Base-by-base conservation (phyloP, 2,329 filamentous ascomycete genomes). In the Furcasterigmium sp. region DNA sequence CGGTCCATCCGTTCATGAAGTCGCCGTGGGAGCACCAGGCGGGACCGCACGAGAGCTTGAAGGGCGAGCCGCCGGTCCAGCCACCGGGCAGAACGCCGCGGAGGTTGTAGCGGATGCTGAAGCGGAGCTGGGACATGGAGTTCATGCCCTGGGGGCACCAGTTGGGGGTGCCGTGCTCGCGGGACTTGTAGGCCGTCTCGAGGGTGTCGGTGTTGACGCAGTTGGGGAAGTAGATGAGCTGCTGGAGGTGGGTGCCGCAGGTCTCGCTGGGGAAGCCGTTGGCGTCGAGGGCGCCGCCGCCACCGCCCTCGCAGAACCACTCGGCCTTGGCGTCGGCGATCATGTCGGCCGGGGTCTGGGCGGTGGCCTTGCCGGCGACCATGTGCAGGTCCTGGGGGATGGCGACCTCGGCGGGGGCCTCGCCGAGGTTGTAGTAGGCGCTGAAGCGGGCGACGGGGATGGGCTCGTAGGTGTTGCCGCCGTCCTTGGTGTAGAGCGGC, bases 241-340 rank as follows among this genome's bases (percentile, higher is more conserved):
- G 80, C 75, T 48, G 76, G 67, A 39, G 73, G 52, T 56, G 60
- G 48, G 40, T 76, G 73, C 51, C 75, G 9, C 82, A 85, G 1
- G 83, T 84, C 41, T 80, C 80, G 47, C 85, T 84, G 21, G 84
- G 84, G 55, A 85, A 81, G 17, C 82, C 84, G 55, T 87, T 87
- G 8, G 80, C 82, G 17, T 53, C 49, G 3, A 44, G 81, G 58
- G 39, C 45, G 25, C 42, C 46, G 43, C 47, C 14, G 18, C 47
- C 51, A 15, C 54, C 58, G 44, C 48, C 51, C 50, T 68, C 64
- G 44, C 64, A 68, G 19, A 25, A 43, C 58, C 44, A 57, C 20
- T 47, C 35, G 44, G 52, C 46, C 41, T 51, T 46, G 23, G 55
- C 53, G 17, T 51, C 47, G 21, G 48, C 43, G 14, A 48, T 42